Percentiles rank a stretch among this genome's conserved stretches.
phyloP scores from a whole-genome alignment of 2,329 filamentous ascomycete species.

The Knufia fluminis region DNA sequence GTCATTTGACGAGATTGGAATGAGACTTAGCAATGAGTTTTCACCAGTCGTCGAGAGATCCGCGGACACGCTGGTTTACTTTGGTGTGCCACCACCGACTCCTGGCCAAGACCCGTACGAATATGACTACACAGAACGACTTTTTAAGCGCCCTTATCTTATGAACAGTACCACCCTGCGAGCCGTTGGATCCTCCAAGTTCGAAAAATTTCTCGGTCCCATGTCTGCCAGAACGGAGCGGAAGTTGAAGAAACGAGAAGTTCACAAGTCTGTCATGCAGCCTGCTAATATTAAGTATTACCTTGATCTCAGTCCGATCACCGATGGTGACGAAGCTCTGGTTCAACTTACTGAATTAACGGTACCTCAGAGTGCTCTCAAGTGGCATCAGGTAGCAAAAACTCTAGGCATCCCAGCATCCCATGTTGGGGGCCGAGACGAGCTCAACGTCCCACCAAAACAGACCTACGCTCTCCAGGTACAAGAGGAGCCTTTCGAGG shows the following conservation, averaged over 20 bases:
- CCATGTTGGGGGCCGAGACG: constrained; percentile 43
- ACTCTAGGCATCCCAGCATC: constrained; percentile 32
- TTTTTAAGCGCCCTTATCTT: constrained; percentile 25
- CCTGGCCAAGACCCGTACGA: constrained; percentile 14
- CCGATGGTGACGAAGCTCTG: constrained; percentile 54
- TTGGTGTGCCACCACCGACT: constrained; percentile 26
- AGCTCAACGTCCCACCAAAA: background rate
- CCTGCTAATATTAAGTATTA: constrained; percentile 45
- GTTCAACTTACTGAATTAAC: constrained; percentile 51
- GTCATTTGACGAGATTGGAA: background rate
- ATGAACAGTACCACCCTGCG: constrained; percentile 29
- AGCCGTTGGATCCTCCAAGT: constrained; percentile 25
- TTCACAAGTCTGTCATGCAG: constrained; percentile 11
- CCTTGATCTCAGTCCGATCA: constrained; percentile 54
- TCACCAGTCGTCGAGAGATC: constrained; percentile 15
- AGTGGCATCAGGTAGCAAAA: constrained; percentile 40
- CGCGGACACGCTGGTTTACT: constrained; percentile 32
- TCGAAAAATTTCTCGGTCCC: constrained; percentile 26
- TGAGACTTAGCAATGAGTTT: constrained; percentile 21
- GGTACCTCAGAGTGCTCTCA: constrained; percentile 46
- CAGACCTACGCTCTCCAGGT: constrained; percentile 19
- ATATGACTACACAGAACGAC: constrained; percentile 14
- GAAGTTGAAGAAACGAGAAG: constrained; percentile 10
- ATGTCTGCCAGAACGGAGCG: constrained; percentile 21
- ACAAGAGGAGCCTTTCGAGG: background rate